A percentile compares a stretch with the other conserved stretches of the same genome.
Evolutionary conservation across 1,139 yeast genomes (phyloP).

Genomic region (Candida smagusa): DNA sequence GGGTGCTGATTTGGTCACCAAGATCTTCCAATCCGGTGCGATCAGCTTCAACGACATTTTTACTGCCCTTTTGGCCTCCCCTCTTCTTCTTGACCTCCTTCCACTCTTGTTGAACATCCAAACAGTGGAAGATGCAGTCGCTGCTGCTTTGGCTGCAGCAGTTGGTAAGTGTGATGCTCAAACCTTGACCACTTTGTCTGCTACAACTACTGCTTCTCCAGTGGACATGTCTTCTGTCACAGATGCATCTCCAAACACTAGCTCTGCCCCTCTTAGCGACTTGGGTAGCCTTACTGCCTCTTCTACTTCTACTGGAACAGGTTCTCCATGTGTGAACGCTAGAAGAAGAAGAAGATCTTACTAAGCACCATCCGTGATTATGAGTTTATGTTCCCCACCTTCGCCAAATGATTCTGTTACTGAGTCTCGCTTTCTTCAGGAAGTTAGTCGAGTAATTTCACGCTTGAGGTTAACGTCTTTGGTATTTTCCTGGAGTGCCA

Average conservation of each 20-base stretch:
- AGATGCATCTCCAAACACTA: slow-evolving; percentile 8
- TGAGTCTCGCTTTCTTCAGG: too few relatives aligned
- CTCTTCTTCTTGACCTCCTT: slow-evolving; percentile 37
- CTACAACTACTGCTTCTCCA: slow-evolving; percentile 17
- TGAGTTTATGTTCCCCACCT: neutral
- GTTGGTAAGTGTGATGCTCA: slow-evolving; percentile 38
- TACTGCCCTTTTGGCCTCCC: slow-evolving; percentile 33
- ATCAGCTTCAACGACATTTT: slow-evolving; percentile 28
- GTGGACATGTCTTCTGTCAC: slow-evolving; percentile 9
- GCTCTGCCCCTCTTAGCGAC: slow-evolving; percentile 5
- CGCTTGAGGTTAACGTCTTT: neutral
- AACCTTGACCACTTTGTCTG: slow-evolving; percentile 24
- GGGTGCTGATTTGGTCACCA: slow-evolving; percentile 39
- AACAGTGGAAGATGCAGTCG: slow-evolving; percentile 36
- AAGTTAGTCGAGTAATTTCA: too few relatives aligned
- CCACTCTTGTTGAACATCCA: slow-evolving; percentile 38
- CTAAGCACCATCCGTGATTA: slow-evolving; percentile 7
- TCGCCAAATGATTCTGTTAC: too few relatives aligned
- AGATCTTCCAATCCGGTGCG: slow-evolving; percentile 30
- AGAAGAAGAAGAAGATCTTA: slow-evolving; percentile 30
- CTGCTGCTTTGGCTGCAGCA: slow-evolving; percentile 47
- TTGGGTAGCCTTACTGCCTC: slow-evolving; percentile 16
- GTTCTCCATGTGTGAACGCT: slow-evolving; percentile 15
- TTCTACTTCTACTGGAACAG: neutral
- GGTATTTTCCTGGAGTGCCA: slow-evolving; percentile 5